A percentile compares a stretch with the other conserved stretches of the same genome.
phyloP scores from a whole-genome alignment of 495 filamentous ascomycete genomes.

The Podospora comata region DNA sequence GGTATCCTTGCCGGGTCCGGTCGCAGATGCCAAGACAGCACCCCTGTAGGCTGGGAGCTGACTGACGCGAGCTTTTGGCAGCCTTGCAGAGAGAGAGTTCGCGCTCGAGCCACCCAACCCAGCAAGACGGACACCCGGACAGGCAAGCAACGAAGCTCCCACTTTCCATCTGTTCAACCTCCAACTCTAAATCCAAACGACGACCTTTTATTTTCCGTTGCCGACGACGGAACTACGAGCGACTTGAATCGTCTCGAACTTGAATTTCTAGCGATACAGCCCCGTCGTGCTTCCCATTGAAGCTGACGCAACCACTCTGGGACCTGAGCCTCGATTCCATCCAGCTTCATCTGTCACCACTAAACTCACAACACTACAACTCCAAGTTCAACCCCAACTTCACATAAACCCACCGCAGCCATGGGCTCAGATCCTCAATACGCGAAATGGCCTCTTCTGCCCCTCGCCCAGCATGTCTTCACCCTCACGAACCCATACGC shows the following conservation, averaged over 20 bases:
- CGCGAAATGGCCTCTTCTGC: conserved; percentile 87
- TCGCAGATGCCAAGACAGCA: background rate
- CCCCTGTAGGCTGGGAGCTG: background rate
- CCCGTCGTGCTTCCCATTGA: conserved; percentile 2
- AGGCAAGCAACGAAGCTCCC: conserved; percentile 17
- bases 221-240: background rate
- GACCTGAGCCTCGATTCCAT: background rate
- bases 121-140: conserved; percentile 3
- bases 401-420: conserved; percentile 16
- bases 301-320: background rate
- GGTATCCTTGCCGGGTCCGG: background rate
- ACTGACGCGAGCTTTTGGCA: conserved; percentile 28
- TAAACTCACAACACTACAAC: conserved; percentile 4
- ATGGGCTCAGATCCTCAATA: conserved; percentile 99
- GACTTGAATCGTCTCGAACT: conserved; percentile 5
- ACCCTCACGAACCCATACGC: conserved; percentile 88
- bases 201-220: background rate
- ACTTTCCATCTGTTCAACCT: conserved; percentile 9
- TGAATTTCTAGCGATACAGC: conserved; percentile 4
- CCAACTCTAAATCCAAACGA: background rate
- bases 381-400: conserved; percentile 1
- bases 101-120: conserved; percentile 15
- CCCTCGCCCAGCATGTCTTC: conserved; percentile 95
- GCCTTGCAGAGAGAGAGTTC: conserved; percentile 21
- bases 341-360: background rate